Evolutionary conservation across 805 yeast genomes (phyloP), one percentile per base, ranked within the genome.

Genomic region (Saturnispora galanensis): DNA sequence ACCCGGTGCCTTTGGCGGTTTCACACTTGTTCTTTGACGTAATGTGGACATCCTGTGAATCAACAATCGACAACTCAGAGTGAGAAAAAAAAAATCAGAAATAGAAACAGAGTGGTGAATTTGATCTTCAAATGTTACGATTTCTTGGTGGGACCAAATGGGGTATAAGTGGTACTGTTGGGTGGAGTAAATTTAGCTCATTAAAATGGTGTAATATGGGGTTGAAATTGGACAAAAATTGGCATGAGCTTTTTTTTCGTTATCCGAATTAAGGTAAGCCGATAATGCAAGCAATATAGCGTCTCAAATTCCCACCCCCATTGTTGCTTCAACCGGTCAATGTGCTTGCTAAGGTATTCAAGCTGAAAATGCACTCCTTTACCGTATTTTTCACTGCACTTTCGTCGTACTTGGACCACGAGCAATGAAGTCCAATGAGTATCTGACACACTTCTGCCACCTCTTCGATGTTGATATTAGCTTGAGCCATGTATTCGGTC

Each of bases 401-500:
- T 30, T 43, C 46, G 15, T 43, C 39, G 18, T 32, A 43, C 15
- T 38, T 37, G 4, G 18, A 12, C 46, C 46, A 43, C 2, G 41
- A 33, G 13, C 38, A 29, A 26, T 43, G 42, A 13, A 43, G 18
- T 10, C 21, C 33, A 15, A 43, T 31, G 12, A 38, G n/a, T 8
- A 43, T 31, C 11, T 43, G 31, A 9, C 41, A 37, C 2, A 38
- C 46, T 29, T 43, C 42, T 1, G 47, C 42, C 8, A 44, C 42
- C 36, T 44, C 39, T 10, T 44, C 47, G 10, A 44, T 39, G 9
- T 35, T 28, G 11, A 49, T 73, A 73, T 38, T 84, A 60, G 18
- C 83, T 78, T 1, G 86, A 66, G 0, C 41, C 10, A 43, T 15
- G 10, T 28, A 32, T 26, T 38, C 38, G 16, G 42, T 26, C 31